phyloP scores from a whole-genome alignment of 129 eudicot genomes.

The Smallanthus sonchifolius region DNA sequence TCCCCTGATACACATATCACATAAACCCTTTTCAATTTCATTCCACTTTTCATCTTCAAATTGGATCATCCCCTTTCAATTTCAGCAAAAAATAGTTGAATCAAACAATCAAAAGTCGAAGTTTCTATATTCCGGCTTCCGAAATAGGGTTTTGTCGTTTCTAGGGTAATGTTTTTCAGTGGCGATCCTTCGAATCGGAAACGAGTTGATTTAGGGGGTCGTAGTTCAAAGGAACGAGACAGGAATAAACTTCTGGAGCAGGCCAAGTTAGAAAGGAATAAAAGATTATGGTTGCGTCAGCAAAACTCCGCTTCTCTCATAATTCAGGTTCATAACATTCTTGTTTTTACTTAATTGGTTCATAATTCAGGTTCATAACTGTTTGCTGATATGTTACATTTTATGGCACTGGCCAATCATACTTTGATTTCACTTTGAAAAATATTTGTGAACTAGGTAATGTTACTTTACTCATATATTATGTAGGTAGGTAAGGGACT shows the following conservation, averaged over 20 bases:
- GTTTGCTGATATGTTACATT: too few relatives aligned
- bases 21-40: slow-evolving; percentile 15
- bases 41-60: not conserved
- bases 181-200: slow-evolving; percentile 86
- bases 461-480: too few relatives aligned
- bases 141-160: not conserved
- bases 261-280: slow-evolving; percentile 71
- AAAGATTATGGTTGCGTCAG: slow-evolving; percentile 51
- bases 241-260: slow-evolving; percentile 85
- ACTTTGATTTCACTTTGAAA: too few relatives aligned
- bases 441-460: too few relatives aligned
- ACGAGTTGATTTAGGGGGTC: slow-evolving; percentile 98
- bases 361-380: not conserved
- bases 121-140: too few relatives aligned
- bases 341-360: not conserved
- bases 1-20: not conserved
- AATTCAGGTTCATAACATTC: slow-evolving; percentile 59
- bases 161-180: slow-evolving; percentile 61
- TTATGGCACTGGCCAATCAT: not conserved
- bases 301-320: slow-evolving; percentile 75
- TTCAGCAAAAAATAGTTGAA: not conserved
- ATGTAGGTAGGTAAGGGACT: too few relatives aligned
- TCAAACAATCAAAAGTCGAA: too few relatives aligned
- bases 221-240: slow-evolving; percentile 91
- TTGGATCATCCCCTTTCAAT: not conserved